These are phyloP conservation scores for Clausena lansium DNA, from an alignment of 345 rosid genomes.

Conservation along the genomic window DNA sequence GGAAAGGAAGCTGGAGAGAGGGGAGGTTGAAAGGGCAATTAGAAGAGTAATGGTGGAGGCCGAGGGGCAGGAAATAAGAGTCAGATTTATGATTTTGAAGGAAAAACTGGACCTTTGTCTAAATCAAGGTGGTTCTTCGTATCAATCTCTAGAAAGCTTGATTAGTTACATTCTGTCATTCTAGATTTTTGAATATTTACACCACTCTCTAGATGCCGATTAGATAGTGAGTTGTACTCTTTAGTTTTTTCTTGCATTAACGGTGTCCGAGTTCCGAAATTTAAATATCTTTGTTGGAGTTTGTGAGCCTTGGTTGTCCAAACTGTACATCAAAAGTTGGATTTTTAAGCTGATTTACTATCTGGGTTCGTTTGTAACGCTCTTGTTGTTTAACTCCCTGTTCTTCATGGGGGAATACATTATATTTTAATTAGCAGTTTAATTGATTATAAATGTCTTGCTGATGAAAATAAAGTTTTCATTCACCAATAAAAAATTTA, in stretches of 20 bases:
- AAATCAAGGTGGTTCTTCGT: slow-evolving; percentile 26
- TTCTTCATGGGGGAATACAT: too few species aligned
- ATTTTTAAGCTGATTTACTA: not conserved
- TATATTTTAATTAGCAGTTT: too few species aligned
- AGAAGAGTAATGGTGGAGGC: slow-evolving; percentile 17
- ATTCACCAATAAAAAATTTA: too few species aligned
- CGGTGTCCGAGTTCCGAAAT: not conserved
- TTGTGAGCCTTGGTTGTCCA: not conserved
- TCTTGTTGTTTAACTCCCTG: too few species aligned
- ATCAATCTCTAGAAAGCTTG: slow-evolving; percentile 5
- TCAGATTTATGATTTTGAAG: slow-evolving; percentile 17
- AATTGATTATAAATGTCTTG: too few species aligned
- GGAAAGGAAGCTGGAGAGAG: slow-evolving; percentile 27
- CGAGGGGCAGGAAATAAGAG: slow-evolving; percentile 34
- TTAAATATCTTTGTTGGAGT: not conserved
- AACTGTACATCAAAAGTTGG: too few species aligned
- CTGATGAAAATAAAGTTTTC: too few species aligned
- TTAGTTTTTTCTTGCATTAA: not conserved
- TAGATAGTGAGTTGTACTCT: not conserved
- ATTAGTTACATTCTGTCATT: slow-evolving; percentile 16
- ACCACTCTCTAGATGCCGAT: too few species aligned
- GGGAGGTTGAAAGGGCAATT: slow-evolving; percentile 20
- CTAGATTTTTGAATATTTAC: not conserved
- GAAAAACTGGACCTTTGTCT: slow-evolving; percentile 17
- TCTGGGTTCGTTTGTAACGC: not conserved